These are phyloP conservation scores for Aspergillus caelatus DNA, from an alignment of 2,329 filamentous ascomycete species.

Conservation along the genomic window DNA sequence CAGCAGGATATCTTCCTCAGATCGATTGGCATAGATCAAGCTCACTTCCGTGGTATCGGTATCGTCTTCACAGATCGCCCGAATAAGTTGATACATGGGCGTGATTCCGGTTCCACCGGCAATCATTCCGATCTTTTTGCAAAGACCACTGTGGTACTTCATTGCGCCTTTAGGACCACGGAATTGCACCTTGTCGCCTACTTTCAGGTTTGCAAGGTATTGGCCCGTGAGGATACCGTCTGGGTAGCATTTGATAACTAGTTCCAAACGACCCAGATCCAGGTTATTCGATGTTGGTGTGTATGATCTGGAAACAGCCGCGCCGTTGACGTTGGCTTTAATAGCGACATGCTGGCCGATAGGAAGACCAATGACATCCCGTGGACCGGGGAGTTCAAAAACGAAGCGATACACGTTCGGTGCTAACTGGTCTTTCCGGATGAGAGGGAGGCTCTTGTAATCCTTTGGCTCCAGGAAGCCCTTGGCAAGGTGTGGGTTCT, in stretches of 20 bases:
- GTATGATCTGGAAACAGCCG: conserved; percentile 56
- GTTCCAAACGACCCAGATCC: conserved; percentile 35
- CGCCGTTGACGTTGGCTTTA: conserved; percentile 50
- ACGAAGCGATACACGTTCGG: conserved; percentile 46
- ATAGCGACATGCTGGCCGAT: conserved; percentile 61
- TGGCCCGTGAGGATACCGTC: conserved; percentile 35
- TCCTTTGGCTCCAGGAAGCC: conserved; percentile 55
- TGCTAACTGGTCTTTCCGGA: conserved; percentile 24
- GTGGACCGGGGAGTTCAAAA: conserved; percentile 51
- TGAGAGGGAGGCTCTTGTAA: conserved; percentile 53
- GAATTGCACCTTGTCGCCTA: conserved; percentile 37
- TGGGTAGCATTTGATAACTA: conserved; percentile 40
- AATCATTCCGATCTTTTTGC: conserved; percentile 39
- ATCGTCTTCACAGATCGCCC: conserved; percentile 63
- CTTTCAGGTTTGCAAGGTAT: conserved; percentile 31
- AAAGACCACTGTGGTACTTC: conserved; percentile 31
- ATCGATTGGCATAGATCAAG: conserved; percentile 62
- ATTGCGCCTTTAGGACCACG: conserved; percentile 42
- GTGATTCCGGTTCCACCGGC: conserved; percentile 46
- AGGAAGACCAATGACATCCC: conserved; percentile 55
- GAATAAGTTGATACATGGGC: conserved; percentile 64
- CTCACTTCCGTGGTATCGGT: conserved; percentile 59
- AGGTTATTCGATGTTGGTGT: conserved; percentile 48
- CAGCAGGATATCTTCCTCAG: conserved; percentile 62
- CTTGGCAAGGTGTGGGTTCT: conserved; percentile 43